Percentiles rank a stretch among this genome's conserved stretches.
Evolutionary conservation across 148 eudicot species (phyloP).

Genomic region (Nepenthes gracilis): DNA sequence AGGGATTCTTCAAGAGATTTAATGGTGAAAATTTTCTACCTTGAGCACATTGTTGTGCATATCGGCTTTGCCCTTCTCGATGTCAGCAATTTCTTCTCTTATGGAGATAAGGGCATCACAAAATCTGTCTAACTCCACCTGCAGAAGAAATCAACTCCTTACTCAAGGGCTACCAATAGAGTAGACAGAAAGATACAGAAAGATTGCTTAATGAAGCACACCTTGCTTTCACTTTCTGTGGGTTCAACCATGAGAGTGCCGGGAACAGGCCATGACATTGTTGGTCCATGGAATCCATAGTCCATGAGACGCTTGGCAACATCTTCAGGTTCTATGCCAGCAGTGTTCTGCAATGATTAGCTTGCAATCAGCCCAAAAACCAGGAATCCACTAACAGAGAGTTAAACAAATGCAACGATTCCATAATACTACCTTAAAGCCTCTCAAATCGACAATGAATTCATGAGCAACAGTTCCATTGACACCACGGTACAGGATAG

Average conservation of each 20-base stretch:
- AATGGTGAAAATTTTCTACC: slow-evolving; percentile 24
- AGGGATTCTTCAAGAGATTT: not conserved
- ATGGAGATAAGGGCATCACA: slow-evolving; percentile 95
- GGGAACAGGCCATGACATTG: slow-evolving; percentile 99
- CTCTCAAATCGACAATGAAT: slow-evolving; percentile 86
- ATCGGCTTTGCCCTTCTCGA: slow-evolving; percentile 89
- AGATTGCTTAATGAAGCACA: slow-evolving; percentile 6
- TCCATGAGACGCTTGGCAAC: slow-evolving; percentile 97
- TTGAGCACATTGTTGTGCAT: slow-evolving; percentile 81
- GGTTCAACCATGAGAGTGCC: slow-evolving; percentile 99
- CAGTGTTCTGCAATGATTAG: slow-evolving; percentile 50
- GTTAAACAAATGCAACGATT: not conserved
- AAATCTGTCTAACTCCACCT: slow-evolving; percentile 94
- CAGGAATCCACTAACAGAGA: not conserved
- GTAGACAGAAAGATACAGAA: not conserved
- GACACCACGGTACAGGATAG: slow-evolving; percentile 94
- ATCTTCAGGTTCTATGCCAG: slow-evolving; percentile 95
- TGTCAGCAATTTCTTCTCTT: slow-evolving; percentile 79
- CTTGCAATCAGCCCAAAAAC: slow-evolving; percentile 10
- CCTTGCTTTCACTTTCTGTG: slow-evolving; percentile 99
- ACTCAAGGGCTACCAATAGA: slow-evolving; percentile 1
- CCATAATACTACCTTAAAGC: slow-evolving; percentile 53
- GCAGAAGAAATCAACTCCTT: slow-evolving; percentile 12
- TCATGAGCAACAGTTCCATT: slow-evolving; percentile 98
- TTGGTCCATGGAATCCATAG: slow-evolving; percentile 95